A percentile compares a stretch with the other conserved stretches of the same genome.
Evolutionary conservation across 2,329 filamentous ascomycete genomes (phyloP).

Genomic region (Drechslerella dactyloides): DNA sequence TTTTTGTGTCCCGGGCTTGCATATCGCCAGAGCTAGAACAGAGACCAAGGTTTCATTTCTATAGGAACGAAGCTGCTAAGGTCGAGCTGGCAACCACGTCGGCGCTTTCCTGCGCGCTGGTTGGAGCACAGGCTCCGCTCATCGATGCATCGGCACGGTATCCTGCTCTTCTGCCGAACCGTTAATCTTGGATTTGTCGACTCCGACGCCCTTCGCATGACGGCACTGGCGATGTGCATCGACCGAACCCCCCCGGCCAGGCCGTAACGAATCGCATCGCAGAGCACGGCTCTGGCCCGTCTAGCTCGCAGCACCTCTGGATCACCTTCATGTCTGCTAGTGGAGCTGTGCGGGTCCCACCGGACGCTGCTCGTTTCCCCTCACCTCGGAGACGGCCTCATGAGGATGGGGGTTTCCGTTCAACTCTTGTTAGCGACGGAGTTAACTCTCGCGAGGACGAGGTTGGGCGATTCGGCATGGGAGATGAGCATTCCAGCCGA

Average conservation of each 20-base stretch:
- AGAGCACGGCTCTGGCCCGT: neutral
- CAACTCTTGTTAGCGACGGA: too few relatives aligned
- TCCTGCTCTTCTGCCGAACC: neutral
- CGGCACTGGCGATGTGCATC: constrained; percentile 19
- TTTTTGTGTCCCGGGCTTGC: constrained; percentile 10
- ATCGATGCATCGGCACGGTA: neutral
- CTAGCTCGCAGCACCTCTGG: neutral
- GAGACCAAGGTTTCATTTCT: constrained; percentile 14
- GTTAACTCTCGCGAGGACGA: too few relatives aligned
- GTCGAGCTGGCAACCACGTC: constrained; percentile 1
- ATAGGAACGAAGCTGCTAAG: neutral
- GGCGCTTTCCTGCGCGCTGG: constrained; percentile 1
- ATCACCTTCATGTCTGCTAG: neutral
- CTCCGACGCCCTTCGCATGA: constrained; percentile 31
- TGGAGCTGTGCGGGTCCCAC: constrained; percentile 1
- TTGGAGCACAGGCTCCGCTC: neutral
- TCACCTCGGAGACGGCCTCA: neutral
- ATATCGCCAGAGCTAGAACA: neutral
- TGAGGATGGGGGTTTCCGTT: neutral
- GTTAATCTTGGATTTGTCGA: constrained; percentile 21
- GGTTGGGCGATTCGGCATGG: too few relatives aligned
- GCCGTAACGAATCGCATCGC: neutral
- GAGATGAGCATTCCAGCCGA: too few relatives aligned
- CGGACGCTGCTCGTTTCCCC: neutral
- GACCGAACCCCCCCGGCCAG: neutral